Percentiles rank a stretch among this genome's conserved stretches.
Evolutionary conservation across 768 basidiomycete species (phyloP).

Genomic region (Collybiopsis confluens): DNA sequence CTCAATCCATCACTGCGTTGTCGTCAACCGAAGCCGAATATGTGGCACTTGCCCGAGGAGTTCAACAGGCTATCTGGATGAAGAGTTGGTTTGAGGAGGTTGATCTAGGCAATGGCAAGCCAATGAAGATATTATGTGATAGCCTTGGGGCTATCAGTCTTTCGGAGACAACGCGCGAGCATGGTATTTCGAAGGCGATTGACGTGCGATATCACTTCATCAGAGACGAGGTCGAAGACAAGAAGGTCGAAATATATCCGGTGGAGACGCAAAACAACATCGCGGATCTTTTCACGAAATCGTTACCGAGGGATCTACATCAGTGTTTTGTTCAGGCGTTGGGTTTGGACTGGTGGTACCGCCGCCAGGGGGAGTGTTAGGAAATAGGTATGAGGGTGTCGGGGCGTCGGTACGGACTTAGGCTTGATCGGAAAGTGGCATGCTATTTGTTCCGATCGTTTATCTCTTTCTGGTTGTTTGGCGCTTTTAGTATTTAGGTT

Average conservation of each 20-base stretch:
- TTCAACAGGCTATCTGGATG: conserved; percentile 29
- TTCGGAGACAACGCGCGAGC: background rate
- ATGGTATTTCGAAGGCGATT: background rate
- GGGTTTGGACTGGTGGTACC: background rate
- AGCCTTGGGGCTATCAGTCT: background rate
- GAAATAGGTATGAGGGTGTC: too few species aligned
- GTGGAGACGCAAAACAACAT: background rate
- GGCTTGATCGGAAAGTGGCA: too few species aligned
- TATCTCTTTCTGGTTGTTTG: too few species aligned
- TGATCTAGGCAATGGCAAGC: background rate
- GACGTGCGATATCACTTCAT: background rate
- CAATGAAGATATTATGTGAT: background rate
- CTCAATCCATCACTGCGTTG: conserved; percentile 17
- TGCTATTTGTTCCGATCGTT: too few species aligned
- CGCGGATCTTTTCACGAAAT: background rate
- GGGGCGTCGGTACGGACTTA: too few species aligned
- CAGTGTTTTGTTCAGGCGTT: background rate
- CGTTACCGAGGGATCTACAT: background rate
- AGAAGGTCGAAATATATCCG: background rate
- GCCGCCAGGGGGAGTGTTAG: background rate
- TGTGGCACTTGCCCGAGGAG: conserved; percentile 24
- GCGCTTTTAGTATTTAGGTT: too few species aligned
- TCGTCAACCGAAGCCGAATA: conserved; percentile 24
- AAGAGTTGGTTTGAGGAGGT: conserved; percentile 21
- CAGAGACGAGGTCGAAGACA: background rate